Base-by-base conservation (phyloP, 225 moss, liverwort and hornwort species). In the Pseudoscleropodium purum region DNA sequence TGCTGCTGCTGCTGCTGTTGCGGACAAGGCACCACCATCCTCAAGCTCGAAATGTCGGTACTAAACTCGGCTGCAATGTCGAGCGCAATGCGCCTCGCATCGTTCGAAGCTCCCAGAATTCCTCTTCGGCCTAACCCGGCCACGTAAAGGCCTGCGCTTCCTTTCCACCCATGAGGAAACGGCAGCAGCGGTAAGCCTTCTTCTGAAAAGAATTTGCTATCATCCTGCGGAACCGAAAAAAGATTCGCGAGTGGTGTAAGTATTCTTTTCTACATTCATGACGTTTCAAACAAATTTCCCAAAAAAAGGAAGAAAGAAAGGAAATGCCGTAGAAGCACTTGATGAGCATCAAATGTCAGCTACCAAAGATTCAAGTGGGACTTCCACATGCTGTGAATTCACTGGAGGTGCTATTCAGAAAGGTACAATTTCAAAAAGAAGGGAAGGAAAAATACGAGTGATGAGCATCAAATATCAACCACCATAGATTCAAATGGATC, bases 81-180 rank as follows among this genome's bases (percentile, higher is more conserved):
- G 31, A 84, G 78, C 41, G 87, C 93, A 39, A 92, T 89, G 70
- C 77, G 84, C 21, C 76, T 8, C 49, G 93, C 94, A 75, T 93
- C 94, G 11, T 75, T 59, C 12, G 89, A 61, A 66, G 90, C 89
- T 37, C 94, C 94, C 54, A 83, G 66, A 8, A 94, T 54, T 2
- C 94, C 94, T 68, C 86, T 52, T 27, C 90, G 27, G 51, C 90
- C 83, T 4, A 94, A 81, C 15, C 94, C 93, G 16, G 90, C 94
- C 34, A 87, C 87, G n/a, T 92, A 94, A 2, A 94, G 89, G 36
- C 91, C 81, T 6, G 77, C 45, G 30, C 83, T 49, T 33, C 91
- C 93, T 87, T 85, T 94, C 94, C 94, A 93, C 6, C 93, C 91
- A 7, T 94, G 89, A 37, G 94, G 92, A 65, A 87, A 87, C 27